A percentile compares a stretch with the other conserved stretches of the same genome.
Evolutionary conservation across 345 rosid species (phyloP).

Genomic region (Zanthoxylum bungeanum): DNA sequence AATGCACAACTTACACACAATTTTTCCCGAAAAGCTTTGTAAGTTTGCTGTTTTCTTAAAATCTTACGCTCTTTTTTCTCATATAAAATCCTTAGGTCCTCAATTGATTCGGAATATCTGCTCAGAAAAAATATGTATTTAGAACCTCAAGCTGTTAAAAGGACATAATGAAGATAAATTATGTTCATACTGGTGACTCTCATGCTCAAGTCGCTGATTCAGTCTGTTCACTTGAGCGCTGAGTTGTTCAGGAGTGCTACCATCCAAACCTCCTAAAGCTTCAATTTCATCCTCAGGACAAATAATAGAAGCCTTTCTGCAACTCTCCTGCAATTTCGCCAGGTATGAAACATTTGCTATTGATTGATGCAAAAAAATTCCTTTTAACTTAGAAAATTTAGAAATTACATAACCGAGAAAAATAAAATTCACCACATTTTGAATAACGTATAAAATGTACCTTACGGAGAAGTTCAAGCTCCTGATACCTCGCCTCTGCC

Average conservation of each 20-base stretch:
- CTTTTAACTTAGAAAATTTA: slow-evolving; percentile 2
- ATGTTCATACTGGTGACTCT: slow-evolving; percentile 62
- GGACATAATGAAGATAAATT: slow-evolving; percentile 12
- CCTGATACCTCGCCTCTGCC: slow-evolving; percentile 55
- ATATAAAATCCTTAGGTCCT: slow-evolving; percentile 67
- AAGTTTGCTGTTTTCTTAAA: slow-evolving; percentile 49
- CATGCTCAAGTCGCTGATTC: slow-evolving; percentile 70
- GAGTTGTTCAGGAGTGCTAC: slow-evolving; percentile 78
- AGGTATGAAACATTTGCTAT: not conserved
- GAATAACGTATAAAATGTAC: slow-evolving; percentile 30
- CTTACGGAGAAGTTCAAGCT: slow-evolving; percentile 57
- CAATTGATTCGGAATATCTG: slow-evolving; percentile 91
- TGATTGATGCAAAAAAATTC: not conserved
- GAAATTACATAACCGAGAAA: no score
- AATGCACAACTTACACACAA: slow-evolving; percentile 44
- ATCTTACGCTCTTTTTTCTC: slow-evolving; percentile 62
- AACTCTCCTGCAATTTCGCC: slow-evolving; percentile 58
- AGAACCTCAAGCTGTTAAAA: not conserved
- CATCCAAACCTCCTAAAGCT: slow-evolving; percentile 77
- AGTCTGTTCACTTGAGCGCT: slow-evolving; percentile 62
- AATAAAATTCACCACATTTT: no score
- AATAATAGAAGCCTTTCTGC: slow-evolving; percentile 86
- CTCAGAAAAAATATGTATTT: slow-evolving; percentile 13
- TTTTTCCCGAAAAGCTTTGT: slow-evolving; percentile 53
- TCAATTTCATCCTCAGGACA: slow-evolving; percentile 84